Evolutionary conservation across 257 asterid genomes (phyloP), one percentile per base, ranked within the genome.

Genomic region (Asclepias syriaca): DNA sequence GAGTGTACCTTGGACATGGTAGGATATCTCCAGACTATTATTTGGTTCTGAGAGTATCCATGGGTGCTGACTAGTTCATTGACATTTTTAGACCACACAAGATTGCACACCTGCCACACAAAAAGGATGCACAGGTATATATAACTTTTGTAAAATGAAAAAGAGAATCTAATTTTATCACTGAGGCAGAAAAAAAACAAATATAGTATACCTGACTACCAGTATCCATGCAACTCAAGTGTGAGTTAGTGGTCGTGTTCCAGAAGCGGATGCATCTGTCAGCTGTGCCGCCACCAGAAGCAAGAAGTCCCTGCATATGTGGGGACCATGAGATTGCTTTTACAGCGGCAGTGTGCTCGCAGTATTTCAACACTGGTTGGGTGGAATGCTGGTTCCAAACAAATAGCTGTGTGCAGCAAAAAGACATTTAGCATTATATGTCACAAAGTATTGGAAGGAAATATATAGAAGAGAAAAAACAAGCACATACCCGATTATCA

Each of bases 271-370:
- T 94, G 87, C 99, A 90, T 63, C 99, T 75, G 76, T 94, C 99
- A 69, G 98, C 99, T 32, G 99, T 94, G 46, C 98, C 99, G 57
- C 99, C 99, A 6, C 98, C 99, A 56, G 98, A 94, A 75, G 99
- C 99, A 55, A 94, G 96, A 71, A 91, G 96, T n/a, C 99, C 99
- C 68, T 94, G 93, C 70, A 88, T 87, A 85, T 94, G 99, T 64
- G 99, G 99, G 8, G 98, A 94, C 99, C 99, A 94, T 32, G 99
- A 95, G 77, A 94, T 94, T 65, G 99, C 99, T 83, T 94, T 94
- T 14, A 94, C 99, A 72, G 99, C 99, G 56, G 99, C 99, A 69
- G 95, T 91, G 81, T 94, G 99, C 85, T 90, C 98, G 67, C 95
- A 86, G 75, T 87, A 92, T 81, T 90, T 94, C 50, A 91, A 77